Evolutionary conservation across 225 moss, liverwort and hornwort species (phyloP), one percentile per base, ranked within the genome.

Genomic region (Straminergon stramineum): DNA sequence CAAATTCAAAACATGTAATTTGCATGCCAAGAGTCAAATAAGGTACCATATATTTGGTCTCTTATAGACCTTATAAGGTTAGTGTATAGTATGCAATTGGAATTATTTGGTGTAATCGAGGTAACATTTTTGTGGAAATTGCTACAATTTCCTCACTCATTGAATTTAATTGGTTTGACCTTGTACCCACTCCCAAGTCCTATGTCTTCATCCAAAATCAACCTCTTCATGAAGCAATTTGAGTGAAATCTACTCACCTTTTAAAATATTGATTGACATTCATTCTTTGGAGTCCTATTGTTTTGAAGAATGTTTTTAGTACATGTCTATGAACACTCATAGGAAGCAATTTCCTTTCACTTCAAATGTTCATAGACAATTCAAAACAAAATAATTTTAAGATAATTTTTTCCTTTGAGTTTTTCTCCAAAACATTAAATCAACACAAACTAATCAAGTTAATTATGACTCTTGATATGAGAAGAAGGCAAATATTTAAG

Each of bases 131-230:
- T 26, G 6, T 56, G 0, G 0, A 37, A 79, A 10, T 0, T 26
- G 0, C n/a, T 57, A 26, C 4, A n/a, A 57, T n/a, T 57, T n/a
- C 4, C 3, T n/a, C 0, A 16, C 0, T n/a, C 57, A 17, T 56
- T 57, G 15, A 56, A n/a, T 48, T 48, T 48, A 48, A 48, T 37
- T 56, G 14, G 3, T 53, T 9, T 53, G 3, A 53, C 14, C 57
- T 56, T 27, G 11, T 57, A 39, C 0, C 0, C 2, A 57, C 10
- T 79, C 1, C 0, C 0, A 0, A n/a, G 5, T 3, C 34, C 5
- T 32, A 22, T 5, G 53, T 21, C 53, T 53, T 76, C 34, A 13
- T 0, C 13, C 3, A 6, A 76, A 52, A 52, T 3, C 8, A 53
- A 21, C 8, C 35, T 58, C 27, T 17, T 58, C 0, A 10, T 39